A percentile compares a stretch with the other conserved stretches of the same genome.
Evolutionary conservation across 148 eudicot species (phyloP).

Genomic region (Limonium bicolor): DNA sequence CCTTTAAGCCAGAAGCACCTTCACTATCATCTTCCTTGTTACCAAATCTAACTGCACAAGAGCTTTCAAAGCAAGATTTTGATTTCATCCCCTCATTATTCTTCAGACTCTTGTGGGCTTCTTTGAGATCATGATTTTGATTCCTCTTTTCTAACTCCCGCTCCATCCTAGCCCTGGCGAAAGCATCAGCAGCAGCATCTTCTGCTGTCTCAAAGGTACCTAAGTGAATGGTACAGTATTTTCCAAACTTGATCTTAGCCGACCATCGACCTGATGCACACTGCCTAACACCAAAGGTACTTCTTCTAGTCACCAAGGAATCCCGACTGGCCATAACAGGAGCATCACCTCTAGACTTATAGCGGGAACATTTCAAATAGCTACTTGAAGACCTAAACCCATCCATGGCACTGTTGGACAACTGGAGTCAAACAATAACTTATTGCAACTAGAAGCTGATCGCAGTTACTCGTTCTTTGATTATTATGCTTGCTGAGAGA

Average conservation of each 20-base stretch:
- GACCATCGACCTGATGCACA: neutral
- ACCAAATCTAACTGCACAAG: too few relatives aligned
- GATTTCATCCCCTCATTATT: neutral
- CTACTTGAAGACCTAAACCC: neutral
- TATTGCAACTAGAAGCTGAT: too few relatives aligned
- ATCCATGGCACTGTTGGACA: neutral
- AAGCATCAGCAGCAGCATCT: slow-evolving; percentile 7
- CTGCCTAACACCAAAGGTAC: slow-evolving; percentile 1
- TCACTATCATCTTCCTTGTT: neutral
- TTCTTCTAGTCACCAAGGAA: too few relatives aligned
- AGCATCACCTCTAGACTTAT: too few relatives aligned
- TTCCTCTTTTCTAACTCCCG: neutral
- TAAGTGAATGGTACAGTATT: neutral
- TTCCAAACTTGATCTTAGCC: neutral
- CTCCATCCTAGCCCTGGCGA: slow-evolving; percentile 2
- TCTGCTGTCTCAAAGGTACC: slow-evolving; percentile 7
- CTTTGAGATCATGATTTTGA: neutral
- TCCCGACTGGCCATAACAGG: too few relatives aligned
- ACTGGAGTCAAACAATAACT: too few relatives aligned
- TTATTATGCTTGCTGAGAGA: too few relatives aligned
- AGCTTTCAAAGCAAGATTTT: too few relatives aligned
- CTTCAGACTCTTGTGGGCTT: neutral
- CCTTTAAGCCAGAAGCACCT: neutral
- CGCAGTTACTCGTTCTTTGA: too few relatives aligned
- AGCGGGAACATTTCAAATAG: too few relatives aligned